Base-by-base conservation (phyloP, 2,329 filamentous ascomycete genomes). In the Chaetoscypha palmicola region DNA sequence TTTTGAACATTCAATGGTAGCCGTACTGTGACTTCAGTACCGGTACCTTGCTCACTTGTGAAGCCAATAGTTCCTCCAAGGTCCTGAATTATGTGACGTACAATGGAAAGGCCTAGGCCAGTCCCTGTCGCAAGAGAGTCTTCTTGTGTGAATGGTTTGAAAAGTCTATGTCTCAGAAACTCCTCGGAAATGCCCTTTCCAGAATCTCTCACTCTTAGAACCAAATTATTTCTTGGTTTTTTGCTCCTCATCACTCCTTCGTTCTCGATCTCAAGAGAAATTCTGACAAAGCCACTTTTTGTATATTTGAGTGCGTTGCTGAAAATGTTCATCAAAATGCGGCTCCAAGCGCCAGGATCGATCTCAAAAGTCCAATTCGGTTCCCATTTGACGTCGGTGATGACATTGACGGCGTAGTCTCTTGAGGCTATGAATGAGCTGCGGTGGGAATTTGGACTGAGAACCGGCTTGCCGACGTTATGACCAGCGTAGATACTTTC, bases 231-330 rank as follows among this genome's bases (percentile, higher is more conserved):
- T 32, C 48, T 44, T 9, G 48, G 14, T 17, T 43, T 43, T 12
- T 48, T 50, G 8, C 35, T 51, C 14, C 41, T 38, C 21, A 44
- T 46, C n/a, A 47, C n/a, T 3, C 48, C 33, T 37, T 51, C 50
- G 21, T 55, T 45, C 22, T 59, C 53, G 23, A 61, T 47, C 17
- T 57, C 50, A 24, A 74, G 49, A 2, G 56, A 62, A 3, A 76
- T 62, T 5, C 67, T 65, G 2, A 81, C 68, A 41, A 64, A 71
- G 3, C 77, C 77, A 1, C 62, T 56, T 2, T 68, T 64, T 0
- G 76, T 81, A 46, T 80, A 82, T 56, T 81, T 82, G 54, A 81
- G 66, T 0, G 78, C 70, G 52, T 82, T 82, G 7, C 74, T 74
- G 32, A 80, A 73, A 0, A 81, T 54, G 44, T 81, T 81, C 75